Percentiles rank a stretch among this genome's conserved stretches.
These are phyloP conservation scores for Saccharum hybrid DNA, from an alignment of 202 grass and related monocot genomes.

Conservation along the genomic window DNA sequence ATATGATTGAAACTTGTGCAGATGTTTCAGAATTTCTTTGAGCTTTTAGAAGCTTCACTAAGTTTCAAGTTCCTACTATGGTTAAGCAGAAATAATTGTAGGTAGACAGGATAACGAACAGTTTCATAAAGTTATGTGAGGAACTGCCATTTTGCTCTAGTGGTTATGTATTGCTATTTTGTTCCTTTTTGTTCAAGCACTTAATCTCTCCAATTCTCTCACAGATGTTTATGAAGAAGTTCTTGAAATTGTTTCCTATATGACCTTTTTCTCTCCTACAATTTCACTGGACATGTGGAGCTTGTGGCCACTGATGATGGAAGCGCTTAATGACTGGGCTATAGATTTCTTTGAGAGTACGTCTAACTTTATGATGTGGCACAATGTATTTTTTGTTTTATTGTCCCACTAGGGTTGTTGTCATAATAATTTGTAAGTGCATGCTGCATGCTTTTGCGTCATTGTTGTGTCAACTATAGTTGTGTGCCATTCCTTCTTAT, in stretches of 20 bases:
- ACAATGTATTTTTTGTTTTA: neutral
- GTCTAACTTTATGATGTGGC: constrained; percentile 25
- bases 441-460: constrained; percentile 3
- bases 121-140: neutral
- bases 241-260: constrained; percentile 89
- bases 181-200: constrained; percentile 8
- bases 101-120: neutral
- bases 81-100: neutral
- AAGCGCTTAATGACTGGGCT: constrained; percentile 84
- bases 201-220: constrained; percentile 30
- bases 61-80: constrained; percentile 31
- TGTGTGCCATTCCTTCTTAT: neutral
- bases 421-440: neutral
- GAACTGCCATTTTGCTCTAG: constrained; percentile 9
- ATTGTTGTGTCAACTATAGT: constrained; percentile 22
- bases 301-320: constrained; percentile 87
- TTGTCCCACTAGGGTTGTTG: neutral
- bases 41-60: constrained; percentile 16
- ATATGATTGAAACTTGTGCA: neutral
- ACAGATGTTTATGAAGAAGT: constrained; percentile 98
- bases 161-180: constrained; percentile 28
- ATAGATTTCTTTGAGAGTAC: constrained; percentile 97
- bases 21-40: neutral
- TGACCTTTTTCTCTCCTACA: constrained; percentile 87
- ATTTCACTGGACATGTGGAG: constrained; percentile 95